Evolutionary conservation across 1,139 yeast species (phyloP).

Genomic region (Yamadazyma mexicana): DNA sequence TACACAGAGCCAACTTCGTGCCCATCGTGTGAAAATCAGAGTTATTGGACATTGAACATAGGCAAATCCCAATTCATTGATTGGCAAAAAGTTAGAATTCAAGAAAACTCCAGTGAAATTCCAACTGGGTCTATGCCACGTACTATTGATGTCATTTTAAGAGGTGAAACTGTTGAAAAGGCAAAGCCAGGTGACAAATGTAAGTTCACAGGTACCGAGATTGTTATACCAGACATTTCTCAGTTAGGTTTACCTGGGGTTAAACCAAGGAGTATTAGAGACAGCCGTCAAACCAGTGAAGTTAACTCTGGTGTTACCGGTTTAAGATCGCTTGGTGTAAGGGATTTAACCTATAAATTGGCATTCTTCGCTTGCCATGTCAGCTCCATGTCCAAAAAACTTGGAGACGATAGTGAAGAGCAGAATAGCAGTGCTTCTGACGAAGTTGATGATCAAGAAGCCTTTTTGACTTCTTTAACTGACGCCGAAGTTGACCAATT

Average conservation of each 20-base stretch:
- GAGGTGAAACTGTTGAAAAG: constrained; percentile 94
- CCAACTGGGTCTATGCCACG: constrained; percentile 99
- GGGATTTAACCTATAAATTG: constrained; percentile 89
- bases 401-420: constrained; percentile 41
- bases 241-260: constrained; percentile 97
- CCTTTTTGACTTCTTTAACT: constrained; percentile 75
- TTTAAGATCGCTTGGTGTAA: constrained; percentile 81
- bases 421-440: constrained; percentile 16
- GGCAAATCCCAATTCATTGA: constrained; percentile 86
- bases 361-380: constrained; percentile 94
- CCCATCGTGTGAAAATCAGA: constrained; percentile 85
- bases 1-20: constrained; percentile 96
- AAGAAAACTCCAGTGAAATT: constrained; percentile 91
- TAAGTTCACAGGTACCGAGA: constrained; percentile 91
- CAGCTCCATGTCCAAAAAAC: constrained; percentile 51
- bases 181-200: constrained; percentile 99
- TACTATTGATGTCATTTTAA: constrained; percentile 84
- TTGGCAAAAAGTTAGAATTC: constrained; percentile 97
- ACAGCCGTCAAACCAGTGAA: constrained; percentile 68
- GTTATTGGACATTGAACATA: constrained; percentile 81
- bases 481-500: constrained; percentile 83
- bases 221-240: constrained; percentile 92
- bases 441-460: constrained; percentile 64
- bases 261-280: constrained; percentile 80
- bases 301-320: constrained; percentile 85